Evolutionary conservation across 192 early-diverging fungal genomes (phyloP).

Genomic region (Gamsiella multidivaricata): DNA sequence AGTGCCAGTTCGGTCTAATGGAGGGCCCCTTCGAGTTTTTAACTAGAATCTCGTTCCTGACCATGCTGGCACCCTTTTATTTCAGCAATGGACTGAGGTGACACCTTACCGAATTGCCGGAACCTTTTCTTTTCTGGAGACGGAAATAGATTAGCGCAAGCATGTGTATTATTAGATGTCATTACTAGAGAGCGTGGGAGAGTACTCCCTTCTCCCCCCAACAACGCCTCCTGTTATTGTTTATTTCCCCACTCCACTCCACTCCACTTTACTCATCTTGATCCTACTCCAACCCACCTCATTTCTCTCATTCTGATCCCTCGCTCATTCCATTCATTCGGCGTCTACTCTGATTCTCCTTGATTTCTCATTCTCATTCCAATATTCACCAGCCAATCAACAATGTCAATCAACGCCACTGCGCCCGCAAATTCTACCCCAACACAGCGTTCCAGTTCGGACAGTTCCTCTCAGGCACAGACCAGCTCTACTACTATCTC

Average conservation of each 20-base stretch:
- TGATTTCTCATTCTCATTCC: neutral
- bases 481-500: no score
- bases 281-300: no score
- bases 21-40: neutral
- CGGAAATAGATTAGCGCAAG: no score
- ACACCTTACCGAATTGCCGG: no score
- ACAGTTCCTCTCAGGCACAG: neutral
- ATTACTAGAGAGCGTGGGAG: no score
- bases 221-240: no score
- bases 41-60: neutral
- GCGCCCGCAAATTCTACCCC: neutral
- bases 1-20: no score
- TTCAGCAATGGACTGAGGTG: no score
- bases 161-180: no score
- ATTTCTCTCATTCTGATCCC: neutral
- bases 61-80: no score
- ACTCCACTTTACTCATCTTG: neutral
- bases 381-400: neutral
- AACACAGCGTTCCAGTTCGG: constrained; percentile 4
- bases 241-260: neutral
- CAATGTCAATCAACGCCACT: neutral
- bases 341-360: neutral
- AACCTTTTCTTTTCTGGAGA: no score
- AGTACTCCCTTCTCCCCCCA: neutral
- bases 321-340: constrained; percentile 5